These are phyloP conservation scores for Leccinum colubrinum DNA, from an alignment of 1,284 basidiomycete genomes.

Conservation along the genomic window DNA sequence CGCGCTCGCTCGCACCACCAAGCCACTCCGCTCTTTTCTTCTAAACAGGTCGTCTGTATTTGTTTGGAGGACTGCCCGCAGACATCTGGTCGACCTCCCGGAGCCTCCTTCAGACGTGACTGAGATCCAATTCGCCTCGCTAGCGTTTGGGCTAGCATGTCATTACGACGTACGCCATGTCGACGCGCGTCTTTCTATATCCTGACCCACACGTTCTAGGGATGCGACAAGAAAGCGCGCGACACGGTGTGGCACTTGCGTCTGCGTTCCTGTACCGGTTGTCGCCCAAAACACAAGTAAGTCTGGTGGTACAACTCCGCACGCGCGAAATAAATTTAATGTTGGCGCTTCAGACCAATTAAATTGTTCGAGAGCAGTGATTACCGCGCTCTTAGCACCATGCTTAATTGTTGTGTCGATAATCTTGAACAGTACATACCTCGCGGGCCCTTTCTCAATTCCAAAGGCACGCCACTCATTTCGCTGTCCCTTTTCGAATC, in stretches of 20 bases:
- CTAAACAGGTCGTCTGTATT: slow-evolving; percentile 19
- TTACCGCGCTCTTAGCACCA: slow-evolving; percentile 8
- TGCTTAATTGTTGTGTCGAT: slow-evolving; percentile 12
- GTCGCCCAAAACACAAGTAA: slow-evolving; percentile 28
- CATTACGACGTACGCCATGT: slow-evolving; percentile 22
- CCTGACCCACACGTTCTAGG: slow-evolving; percentile 19
- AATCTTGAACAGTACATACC: slow-evolving; percentile 25
- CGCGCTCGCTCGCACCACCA: slow-evolving; percentile 29
- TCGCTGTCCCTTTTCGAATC: background rate
- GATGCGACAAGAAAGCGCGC: slow-evolving; percentile 26
- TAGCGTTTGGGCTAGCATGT: slow-evolving; percentile 32
- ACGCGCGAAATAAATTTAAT: background rate
- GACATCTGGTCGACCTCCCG: slow-evolving; percentile 27
- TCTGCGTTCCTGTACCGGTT: slow-evolving; percentile 27
- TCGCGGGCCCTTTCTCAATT: slow-evolving; percentile 26
- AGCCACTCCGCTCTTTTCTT: slow-evolving; percentile 28
- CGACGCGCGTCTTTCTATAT: background rate
- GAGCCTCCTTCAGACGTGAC: slow-evolving; percentile 31
- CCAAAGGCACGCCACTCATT: slow-evolving; percentile 17
- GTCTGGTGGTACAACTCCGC: background rate
- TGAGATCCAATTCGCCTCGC: slow-evolving; percentile 34
- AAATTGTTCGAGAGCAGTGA: slow-evolving; percentile 13
- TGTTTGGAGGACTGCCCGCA: slow-evolving; percentile 31
- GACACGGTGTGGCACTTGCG: slow-evolving; percentile 32
- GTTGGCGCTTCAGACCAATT: slow-evolving; percentile 17